A percentile compares a stretch with the other conserved stretches of the same genome.
Conservation (phyloP, 306 rosid genomes). For the Abrus precatorius region DNA sequence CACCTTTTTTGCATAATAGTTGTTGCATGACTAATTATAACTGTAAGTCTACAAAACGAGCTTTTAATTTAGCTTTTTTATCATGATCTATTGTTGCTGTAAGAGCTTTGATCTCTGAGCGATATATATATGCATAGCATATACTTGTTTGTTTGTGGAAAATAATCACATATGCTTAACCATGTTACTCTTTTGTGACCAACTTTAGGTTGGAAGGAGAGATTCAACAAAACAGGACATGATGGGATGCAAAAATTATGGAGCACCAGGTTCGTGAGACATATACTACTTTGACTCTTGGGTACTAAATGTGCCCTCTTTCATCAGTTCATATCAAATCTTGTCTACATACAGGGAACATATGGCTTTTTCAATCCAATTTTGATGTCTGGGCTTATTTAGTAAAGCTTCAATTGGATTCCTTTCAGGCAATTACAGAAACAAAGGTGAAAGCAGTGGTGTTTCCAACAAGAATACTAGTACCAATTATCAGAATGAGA, state of each 20-base stretch:
- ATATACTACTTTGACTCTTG: conserved; percentile 35
- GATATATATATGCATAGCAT: not conserved
- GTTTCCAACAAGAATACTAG: conserved; percentile 52
- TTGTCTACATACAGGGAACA: conserved; percentile 49
- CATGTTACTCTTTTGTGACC: not conserved
- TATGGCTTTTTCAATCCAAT: conserved; percentile 26
- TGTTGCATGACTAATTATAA: conserved; percentile 2
- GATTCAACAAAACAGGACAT: conserved; percentile 49
- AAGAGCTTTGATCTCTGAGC: conserved; percentile 20
- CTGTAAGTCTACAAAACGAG: not conserved
- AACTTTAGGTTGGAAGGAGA: conserved; percentile 53
- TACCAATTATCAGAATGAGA: conserved; percentile 62
- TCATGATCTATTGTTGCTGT: not conserved
- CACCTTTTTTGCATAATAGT: too few species aligned
- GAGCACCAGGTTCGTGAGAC: conserved; percentile 56
- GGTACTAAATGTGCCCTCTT: conserved; percentile 25
- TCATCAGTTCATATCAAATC: conserved; percentile 38
- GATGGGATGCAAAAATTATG: conserved; percentile 47
- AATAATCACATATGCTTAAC: not conserved
- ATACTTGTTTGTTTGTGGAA: not conserved
- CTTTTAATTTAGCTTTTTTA: not conserved
- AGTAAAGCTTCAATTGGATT: conserved; percentile 51
- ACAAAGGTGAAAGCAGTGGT: conserved; percentile 58
- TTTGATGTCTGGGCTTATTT: conserved; percentile 43
- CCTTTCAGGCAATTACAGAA: conserved; percentile 49